Evolutionary conservation across 2,329 filamentous ascomycete genomes (phyloP).

Genomic region (Cytospora piceae): DNA sequence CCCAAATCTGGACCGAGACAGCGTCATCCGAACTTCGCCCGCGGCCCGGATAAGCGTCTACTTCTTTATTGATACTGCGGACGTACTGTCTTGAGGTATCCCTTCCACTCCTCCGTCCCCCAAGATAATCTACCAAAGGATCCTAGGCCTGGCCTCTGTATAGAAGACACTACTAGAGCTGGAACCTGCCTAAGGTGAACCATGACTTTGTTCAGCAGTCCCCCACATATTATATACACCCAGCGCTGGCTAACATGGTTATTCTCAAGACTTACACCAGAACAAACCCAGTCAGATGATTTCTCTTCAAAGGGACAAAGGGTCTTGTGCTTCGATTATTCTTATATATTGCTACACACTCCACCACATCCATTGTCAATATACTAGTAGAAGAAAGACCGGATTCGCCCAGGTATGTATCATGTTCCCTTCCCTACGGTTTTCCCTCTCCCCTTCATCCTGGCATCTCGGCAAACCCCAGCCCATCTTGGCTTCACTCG

Average conservation of each 20-base stretch:
- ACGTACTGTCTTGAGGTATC: not conserved
- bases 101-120: not conserved
- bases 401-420: slow-evolving; percentile 15
- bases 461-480: slow-evolving; percentile 24
- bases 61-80: not conserved
- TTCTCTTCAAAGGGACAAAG: not conserved
- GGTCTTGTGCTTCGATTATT: not conserved
- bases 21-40: not conserved
- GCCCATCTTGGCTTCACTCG: slow-evolving; percentile 25
- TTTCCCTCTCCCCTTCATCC: slow-evolving; percentile 9
- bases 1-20: slow-evolving; percentile 6
- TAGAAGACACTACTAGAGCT: not conserved
- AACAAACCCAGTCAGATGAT: not conserved
- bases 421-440: not conserved
- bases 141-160: not conserved
- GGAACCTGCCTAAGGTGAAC: not conserved
- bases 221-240: not conserved
- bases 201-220: not conserved
- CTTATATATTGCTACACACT: not conserved
- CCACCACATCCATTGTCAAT: not conserved
- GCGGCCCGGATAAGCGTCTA: not conserved
- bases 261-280: not conserved
- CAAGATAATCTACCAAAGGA: not conserved
- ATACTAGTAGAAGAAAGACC: not conserved
- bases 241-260: not conserved